Base-by-base conservation (phyloP, 140 eudicot genomes). In the Bidens hawaiensis region DNA sequence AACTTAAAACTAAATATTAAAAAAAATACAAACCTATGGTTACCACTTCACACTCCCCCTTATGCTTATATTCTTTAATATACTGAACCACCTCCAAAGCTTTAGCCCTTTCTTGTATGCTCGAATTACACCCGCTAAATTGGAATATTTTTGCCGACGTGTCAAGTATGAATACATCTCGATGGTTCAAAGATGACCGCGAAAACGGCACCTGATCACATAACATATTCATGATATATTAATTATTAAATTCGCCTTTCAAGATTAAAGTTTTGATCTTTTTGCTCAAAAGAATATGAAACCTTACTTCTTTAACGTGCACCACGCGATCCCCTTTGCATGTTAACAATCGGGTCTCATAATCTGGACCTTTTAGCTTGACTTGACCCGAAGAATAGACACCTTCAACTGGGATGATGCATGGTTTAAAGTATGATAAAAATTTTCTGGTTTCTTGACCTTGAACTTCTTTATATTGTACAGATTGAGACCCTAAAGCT, bases 371-470 rank as follows among this genome's bases (percentile, higher is more conserved):
- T 18, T 74, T 75, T 23, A 47, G 25, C 6, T 74, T 69, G 41
- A 62, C 63, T 25, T 59, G 46, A 19, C 87, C 83, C 18, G 77
- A 73, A 30, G 68, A 68, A 77, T 73, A 76, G 22, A 79, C 69
- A 33, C 91, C 91, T 42, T 77, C 80, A 40, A 65, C 75, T 41
- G 91, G 91, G 16, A 84, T 74, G 58, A 90, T 79, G 67, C 97
- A 90, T 3, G 97, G 97, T 75, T 83, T 90, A 46, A 90, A 90
- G 43, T 90, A 86, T 4, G 97, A 90, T 66, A 90, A 76, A 70
- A 90, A 90, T 50, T 81, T 86, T 67, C 84, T 86, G 6, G 90
- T 90, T 81, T 90, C 97, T 51, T 90, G 95, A 34, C 97, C 90
- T 81, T 90, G 88, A 65, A 84, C 76, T 85, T 90, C 97, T 25